phyloP scores from a whole-genome alignment of 2,329 filamentous ascomycete species.

The Fusarium sp. region DNA sequence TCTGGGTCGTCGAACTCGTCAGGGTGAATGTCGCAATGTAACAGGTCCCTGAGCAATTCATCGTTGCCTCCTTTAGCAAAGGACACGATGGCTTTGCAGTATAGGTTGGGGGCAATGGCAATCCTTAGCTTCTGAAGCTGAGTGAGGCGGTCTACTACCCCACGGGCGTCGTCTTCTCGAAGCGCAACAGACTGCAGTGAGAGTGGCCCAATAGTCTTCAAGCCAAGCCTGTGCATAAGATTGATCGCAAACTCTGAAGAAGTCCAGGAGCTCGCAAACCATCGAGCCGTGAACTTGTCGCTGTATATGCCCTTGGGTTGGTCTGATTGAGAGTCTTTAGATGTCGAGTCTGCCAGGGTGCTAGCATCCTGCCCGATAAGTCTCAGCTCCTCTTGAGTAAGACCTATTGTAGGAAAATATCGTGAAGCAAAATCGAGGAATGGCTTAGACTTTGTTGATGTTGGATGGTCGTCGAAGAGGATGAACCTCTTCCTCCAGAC shows the following conservation, averaged over 20 bases:
- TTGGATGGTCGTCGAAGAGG: constrained; percentile 55
- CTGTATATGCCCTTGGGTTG: constrained; percentile 38
- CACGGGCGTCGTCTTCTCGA: constrained; percentile 66
- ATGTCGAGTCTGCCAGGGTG: not conserved
- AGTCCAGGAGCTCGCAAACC: constrained; percentile 80
- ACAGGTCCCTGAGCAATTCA: constrained; percentile 56
- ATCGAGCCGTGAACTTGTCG: constrained; percentile 75
- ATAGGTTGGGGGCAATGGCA: constrained; percentile 69
- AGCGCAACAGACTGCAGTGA: constrained; percentile 82
- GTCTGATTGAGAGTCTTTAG: not conserved
- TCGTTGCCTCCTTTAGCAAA: constrained; percentile 70
- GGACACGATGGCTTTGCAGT: constrained; percentile 71
- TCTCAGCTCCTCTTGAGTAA: constrained; percentile 52
- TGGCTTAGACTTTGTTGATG: constrained; percentile 52
- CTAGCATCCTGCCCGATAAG: constrained; percentile 21
- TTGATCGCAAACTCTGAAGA: constrained; percentile 78
- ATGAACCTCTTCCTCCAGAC: constrained; percentile 60
- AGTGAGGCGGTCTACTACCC: constrained; percentile 68
- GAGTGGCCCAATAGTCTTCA: constrained; percentile 77
- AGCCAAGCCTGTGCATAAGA: constrained; percentile 75
- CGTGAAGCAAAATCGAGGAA: constrained; percentile 60
- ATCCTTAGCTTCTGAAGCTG: constrained; percentile 73
- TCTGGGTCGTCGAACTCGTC: constrained; percentile 63
- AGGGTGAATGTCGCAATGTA: constrained; percentile 64
- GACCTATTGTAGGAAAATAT: constrained; percentile 55